Percentiles rank a stretch among this genome's conserved stretches.
phyloP scores from a whole-genome alignment of 129 eudicot species.

The Centaurea solstitialis region DNA sequence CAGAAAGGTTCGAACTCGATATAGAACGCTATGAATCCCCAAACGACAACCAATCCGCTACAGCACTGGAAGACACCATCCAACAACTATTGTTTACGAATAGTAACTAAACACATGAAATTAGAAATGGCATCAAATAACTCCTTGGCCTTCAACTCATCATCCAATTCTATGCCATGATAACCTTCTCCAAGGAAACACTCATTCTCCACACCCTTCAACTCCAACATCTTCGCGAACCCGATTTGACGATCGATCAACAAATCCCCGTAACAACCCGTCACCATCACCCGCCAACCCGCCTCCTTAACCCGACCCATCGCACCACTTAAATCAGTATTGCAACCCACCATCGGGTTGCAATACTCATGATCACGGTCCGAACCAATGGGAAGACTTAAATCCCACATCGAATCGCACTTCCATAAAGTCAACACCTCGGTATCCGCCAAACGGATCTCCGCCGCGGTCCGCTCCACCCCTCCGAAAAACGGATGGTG shows the following conservation, averaged over 20 bases:
- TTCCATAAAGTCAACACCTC: not conserved
- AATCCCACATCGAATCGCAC: conserved; percentile 45
- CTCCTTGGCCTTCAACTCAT: conserved; percentile 33
- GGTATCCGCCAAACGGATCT: conserved; percentile 29
- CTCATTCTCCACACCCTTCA: conserved; percentile 25
- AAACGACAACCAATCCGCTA: too few species aligned
- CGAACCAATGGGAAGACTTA: conserved; percentile 37
- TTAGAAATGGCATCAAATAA: conserved; percentile 11
- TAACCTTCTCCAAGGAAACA: conserved; percentile 27
- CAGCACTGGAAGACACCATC: too few species aligned
- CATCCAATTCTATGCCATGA: conserved; percentile 37
- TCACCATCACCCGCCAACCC: conserved; percentile 42
- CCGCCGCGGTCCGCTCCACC: conserved; percentile 30
- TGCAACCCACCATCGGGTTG: conserved; percentile 27
- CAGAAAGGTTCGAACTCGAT: too few species aligned
- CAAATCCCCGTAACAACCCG: conserved; percentile 38
- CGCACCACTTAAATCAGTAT: not conserved
- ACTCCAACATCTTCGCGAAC: conserved; percentile 36
- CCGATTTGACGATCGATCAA: conserved; percentile 42
- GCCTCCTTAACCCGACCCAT: conserved; percentile 22
- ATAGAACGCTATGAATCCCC: too few species aligned
- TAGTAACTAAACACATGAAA: conserved; percentile 8
- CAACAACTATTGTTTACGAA: not conserved
- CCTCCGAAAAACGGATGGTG: conserved; percentile 48
- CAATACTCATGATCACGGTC: conserved; percentile 58